Percentiles rank a stretch among this genome's conserved stretches.
phyloP scores from a whole-genome alignment of 257 asterid genomes.

The Capsicum rhomboideum region DNA sequence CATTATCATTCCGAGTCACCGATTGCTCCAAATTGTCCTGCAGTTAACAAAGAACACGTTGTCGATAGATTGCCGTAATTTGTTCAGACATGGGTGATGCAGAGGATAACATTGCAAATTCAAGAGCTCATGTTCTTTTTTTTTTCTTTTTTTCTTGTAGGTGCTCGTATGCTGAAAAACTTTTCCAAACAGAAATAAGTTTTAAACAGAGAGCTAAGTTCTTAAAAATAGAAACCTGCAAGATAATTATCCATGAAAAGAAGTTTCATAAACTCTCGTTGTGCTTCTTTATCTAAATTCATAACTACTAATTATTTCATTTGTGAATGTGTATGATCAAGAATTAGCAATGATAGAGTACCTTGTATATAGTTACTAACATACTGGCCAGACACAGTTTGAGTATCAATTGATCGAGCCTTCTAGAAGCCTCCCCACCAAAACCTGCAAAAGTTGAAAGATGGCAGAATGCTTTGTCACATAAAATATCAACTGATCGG shows the following conservation, averaged over 20 bases:
- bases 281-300: no score
- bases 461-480: neutral
- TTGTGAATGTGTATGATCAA: neutral
- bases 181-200: neutral
- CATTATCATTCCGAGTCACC: constrained; percentile 1
- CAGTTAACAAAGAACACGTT: neutral
- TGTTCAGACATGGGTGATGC: neutral
- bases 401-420: no score
- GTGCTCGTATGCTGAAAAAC: neutral
- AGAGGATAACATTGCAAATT: neutral
- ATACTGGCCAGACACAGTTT: no score
- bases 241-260: neutral
- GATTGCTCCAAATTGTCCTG: constrained; percentile 44
- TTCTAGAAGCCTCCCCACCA: constrained; percentile 99
- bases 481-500: neutral
- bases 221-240: neutral
- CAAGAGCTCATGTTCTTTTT: neutral
- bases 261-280: neutral
- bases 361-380: no score
- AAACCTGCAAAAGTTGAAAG: constrained; percentile 32
- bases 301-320: neutral
- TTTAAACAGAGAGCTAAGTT: neutral
- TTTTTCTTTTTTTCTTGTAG: neutral
- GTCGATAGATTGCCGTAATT: neutral
- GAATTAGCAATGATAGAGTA: neutral